Base-by-base conservation (phyloP, 2,329 filamentous ascomycete species). In the Lachnellula cervina region DNA sequence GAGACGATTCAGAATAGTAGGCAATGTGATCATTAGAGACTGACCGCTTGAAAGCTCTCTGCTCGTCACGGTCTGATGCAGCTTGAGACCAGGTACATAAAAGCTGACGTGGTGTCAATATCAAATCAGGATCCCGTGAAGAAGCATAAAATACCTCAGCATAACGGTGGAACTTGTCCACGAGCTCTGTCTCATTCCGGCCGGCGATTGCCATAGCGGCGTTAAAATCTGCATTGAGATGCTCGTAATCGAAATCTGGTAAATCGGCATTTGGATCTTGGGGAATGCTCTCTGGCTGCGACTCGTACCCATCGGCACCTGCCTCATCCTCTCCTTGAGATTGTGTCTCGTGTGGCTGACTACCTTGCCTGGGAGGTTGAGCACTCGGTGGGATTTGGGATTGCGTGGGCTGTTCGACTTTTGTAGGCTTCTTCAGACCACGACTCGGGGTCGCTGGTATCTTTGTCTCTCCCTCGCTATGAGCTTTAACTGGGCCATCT, bases 81-180 rank as follows among this genome's bases (percentile, higher is more conserved):
- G 88, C 83, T 19, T 86, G 78, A 23, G 89, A 88, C 91, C 92
- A 97, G 9, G 37, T 85, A 74, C 56, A 80, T 80, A 70, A 96
- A 96, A 69, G 88, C 88, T 84, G 77, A 88, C 17, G 11, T 19
- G 6, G 11, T 19, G 19, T 44, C 16, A 44, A 14, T 21, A 44
- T 14, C 5, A 44, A 9, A 14, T 5, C 8, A 6, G 42, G 2
- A 19, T 17, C 11, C 23, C 2, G n/a, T 19, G 14, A 14, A 19
- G 7, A 21, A 14, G 42, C 13, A 17, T 17, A 4, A n/a, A 42
- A 7, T 44, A 44, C 42, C 16, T 44, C n/a, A 21, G 19, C 7
- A 44, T 44, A 44, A 44, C 2, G 19, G n/a, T 44, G 4, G 13
- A 44, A 90, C 59, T 92, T 86, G 19, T 82, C 76, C 52, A 88